Percentiles rank a stretch among this genome's conserved stretches.
These are phyloP conservation scores for Botrytis galanthina DNA, from an alignment of 2,329 filamentous ascomycete species.

Conservation along the genomic window DNA sequence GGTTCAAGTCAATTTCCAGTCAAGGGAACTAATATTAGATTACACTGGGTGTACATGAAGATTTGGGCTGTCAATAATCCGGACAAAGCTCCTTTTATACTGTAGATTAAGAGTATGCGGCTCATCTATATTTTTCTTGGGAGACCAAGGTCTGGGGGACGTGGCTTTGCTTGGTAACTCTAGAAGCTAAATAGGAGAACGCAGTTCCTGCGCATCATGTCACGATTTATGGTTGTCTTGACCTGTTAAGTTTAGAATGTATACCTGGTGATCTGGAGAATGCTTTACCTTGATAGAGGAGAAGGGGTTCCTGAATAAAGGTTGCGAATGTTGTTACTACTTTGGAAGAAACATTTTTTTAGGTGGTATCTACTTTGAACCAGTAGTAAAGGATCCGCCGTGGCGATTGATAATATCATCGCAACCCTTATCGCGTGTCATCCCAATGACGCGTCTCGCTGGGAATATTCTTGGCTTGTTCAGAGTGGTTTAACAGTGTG, in stretches of 20 bases:
- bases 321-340: neutral
- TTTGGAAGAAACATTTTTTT: neutral
- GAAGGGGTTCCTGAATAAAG: neutral
- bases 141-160: neutral
- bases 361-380: neutral
- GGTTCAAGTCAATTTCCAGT: too few species aligned
- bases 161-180: neutral
- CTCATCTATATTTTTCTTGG: neutral
- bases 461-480: neutral
- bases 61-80: too few species aligned
- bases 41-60: too few species aligned
- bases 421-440: neutral
- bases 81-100: neutral
- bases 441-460: neutral
- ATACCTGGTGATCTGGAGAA: neutral
- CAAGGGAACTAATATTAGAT: too few species aligned
- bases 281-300: neutral
- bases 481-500: neutral
- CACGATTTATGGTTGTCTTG: neutral
- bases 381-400: neutral
- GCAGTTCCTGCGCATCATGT: neutral
- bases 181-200: neutral
- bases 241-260: neutral
- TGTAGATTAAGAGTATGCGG: neutral
- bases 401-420: neutral